Percentiles rank a stretch among this genome's conserved stretches.
Evolutionary conservation across 805 yeast species (phyloP).

Genomic region (Yamadazyma ubonensis): DNA sequence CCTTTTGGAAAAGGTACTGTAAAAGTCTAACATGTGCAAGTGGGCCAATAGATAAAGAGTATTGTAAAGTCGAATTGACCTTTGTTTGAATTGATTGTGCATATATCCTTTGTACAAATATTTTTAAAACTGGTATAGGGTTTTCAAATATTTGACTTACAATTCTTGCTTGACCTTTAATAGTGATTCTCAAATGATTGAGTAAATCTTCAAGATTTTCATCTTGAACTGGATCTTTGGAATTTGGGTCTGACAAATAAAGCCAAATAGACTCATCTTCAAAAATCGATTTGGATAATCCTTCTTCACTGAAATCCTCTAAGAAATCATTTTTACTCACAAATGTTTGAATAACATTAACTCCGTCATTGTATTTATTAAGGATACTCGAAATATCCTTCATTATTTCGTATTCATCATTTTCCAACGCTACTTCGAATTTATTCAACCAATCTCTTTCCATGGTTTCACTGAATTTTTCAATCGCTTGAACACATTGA

Average conservation of each 20-base stretch:
- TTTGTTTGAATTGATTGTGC: conserved; percentile 66
- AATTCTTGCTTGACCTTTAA: conserved; percentile 70
- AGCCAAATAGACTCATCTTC: conserved; percentile 56
- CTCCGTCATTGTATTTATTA: conserved; percentile 80
- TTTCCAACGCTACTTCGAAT: conserved; percentile 73
- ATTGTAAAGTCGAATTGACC: conserved; percentile 56
- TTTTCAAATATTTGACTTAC: conserved; percentile 72
- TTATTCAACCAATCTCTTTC: conserved; percentile 67
- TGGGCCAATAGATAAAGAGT: conserved; percentile 60
- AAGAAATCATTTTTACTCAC: conserved; percentile 76
- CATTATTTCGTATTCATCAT: conserved; percentile 67
- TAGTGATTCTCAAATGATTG: conserved; percentile 52
- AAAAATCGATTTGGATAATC: conserved; percentile 18
- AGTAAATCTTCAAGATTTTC: conserved; percentile 51
- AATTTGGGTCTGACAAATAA: conserved; percentile 57
- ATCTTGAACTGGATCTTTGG: conserved; percentile 49
- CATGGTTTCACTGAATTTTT: conserved; percentile 71
- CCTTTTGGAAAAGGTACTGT: conserved; percentile 59
- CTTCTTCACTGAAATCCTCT: conserved; percentile 42
- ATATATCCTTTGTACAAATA: conserved; percentile 72
- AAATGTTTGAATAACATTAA: conserved; percentile 76
- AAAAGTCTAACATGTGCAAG: conserved; percentile 75
- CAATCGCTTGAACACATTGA: conserved; percentile 46
- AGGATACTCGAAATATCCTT: conserved; percentile 72
- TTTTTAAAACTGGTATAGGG: conserved; percentile 64